Evolutionary conservation across 2,329 filamentous ascomycete species (phyloP), one percentile per base, ranked within the genome.

Genomic region (Talaromyces sp.): DNA sequence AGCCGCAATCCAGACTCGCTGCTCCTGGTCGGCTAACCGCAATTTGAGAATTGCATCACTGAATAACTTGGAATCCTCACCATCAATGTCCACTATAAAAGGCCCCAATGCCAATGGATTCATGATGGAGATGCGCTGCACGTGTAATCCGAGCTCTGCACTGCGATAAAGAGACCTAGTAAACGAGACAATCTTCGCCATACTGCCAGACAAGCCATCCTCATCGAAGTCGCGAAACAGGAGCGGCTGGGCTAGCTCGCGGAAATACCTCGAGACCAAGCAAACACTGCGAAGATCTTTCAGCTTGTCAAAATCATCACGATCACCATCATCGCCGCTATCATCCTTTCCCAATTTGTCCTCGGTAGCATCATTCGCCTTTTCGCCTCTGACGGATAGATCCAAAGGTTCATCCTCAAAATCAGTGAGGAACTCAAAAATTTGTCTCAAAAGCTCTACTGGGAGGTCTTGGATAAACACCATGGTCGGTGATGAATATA

Each of bases 211-310:
- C 22, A 14, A 13, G 50, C 50, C 41, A 24, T 65, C 62, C 39
- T 72, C 68, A 22, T 31, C 37, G 27, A 72, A 65, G 5, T 68
- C 11, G 11, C 60, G 54, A 52, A 69, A 72, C 11, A 73, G 56
- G n/a, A 72, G 41, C 50, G 71, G 70, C 45, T 73, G 71, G 1
- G 68, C 68, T 8, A 72, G 33, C 3, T 68, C 66, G 16, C 71
- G 66, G 24, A 71, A 68, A 27, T 50, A 48, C 13, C 50, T 68
- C 6, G 67, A 72, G 19, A 72, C 71, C 24, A 72, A 61, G 22
- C 71, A 73, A 10, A 67, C 11, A 37, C 67, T 67, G 52, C 41
- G 48, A 33, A 73, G 37, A 54, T 65, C 37, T n/a, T 14, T 14
- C 0, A 41, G 39, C 19, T 66, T 48, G 19, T 65, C 45, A 22